These are phyloP conservation scores for Tulasnella sp. DNA, from an alignment of 768 basidiomycete genomes.

Conservation along the genomic window DNA sequence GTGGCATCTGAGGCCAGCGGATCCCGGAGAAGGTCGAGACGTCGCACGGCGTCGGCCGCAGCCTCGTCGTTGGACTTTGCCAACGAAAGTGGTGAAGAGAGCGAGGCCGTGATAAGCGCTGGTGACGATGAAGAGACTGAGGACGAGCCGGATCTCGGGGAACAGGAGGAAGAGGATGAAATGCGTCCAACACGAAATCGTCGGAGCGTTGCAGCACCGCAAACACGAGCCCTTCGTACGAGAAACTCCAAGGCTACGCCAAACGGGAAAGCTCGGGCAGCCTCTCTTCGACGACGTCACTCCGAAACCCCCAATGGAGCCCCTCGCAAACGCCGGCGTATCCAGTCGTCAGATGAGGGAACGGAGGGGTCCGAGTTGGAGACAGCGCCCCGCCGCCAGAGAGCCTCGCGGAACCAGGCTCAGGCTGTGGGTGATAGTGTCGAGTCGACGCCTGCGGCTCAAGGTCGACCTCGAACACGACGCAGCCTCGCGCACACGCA, in stretches of 20 bases:
- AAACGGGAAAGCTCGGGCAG: slow-evolving; percentile 1
- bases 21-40: background rate
- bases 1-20: slow-evolving; percentile 15
- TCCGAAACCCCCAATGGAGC: background rate
- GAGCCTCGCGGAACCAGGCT: background rate
- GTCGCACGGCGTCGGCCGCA: slow-evolving; percentile 12
- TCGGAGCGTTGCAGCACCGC: background rate
- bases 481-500: background rate
- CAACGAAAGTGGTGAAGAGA: slow-evolving; percentile 10
- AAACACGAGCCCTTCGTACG: background rate
- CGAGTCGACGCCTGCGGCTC: background rate
- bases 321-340: slow-evolving; percentile 18
- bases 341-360: slow-evolving; percentile 22
- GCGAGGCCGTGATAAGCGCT: slow-evolving; percentile 1
- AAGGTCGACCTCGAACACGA: background rate
- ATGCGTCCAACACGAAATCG: background rate
- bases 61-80: background rate
- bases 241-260: background rate
- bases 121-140: slow-evolving; percentile 20
- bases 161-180: background rate
- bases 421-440: background rate
- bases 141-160: background rate
- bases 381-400: background rate
- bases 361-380: background rate
- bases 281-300: background rate